Percentiles rank a stretch among this genome's conserved stretches.
Evolutionary conservation across 441 rosid genomes (phyloP).

Genomic region (Biscutella laevigata): DNA sequence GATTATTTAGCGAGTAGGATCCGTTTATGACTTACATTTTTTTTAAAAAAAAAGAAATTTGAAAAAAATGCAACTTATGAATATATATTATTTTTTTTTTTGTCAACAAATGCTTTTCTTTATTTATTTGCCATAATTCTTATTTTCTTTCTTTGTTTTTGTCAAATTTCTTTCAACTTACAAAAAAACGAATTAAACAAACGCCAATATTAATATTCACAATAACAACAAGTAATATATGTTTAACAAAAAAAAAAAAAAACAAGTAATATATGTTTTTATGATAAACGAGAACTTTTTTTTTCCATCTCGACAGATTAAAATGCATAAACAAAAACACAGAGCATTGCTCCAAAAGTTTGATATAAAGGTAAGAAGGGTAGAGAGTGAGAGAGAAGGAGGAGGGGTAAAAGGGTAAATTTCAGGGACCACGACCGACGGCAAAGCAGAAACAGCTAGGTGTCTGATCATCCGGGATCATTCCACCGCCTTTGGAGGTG

Average conservation of each 20-base stretch:
- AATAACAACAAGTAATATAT: not conserved
- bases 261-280: not conserved
- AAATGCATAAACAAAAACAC: not conserved
- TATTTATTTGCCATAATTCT: too few relatives aligned
- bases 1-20: too few relatives aligned
- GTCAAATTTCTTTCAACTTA: too few relatives aligned
- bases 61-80: too few relatives aligned
- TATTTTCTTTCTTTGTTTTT: too few relatives aligned
- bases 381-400: too few relatives aligned
- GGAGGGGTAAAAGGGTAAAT: not conserved
- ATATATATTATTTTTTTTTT: too few relatives aligned
- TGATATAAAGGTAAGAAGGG: not conserved
- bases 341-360: constrained; percentile 25
- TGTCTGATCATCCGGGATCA: constrained; percentile 76
- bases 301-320: constrained; percentile 5
- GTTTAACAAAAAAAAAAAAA: not conserved
- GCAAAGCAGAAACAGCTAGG: constrained; percentile 68
- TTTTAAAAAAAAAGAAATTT: too few relatives aligned
- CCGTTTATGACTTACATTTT: too few relatives aligned
- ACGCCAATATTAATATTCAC: not conserved
- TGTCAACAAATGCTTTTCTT: too few relatives aligned
- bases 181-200: not conserved
- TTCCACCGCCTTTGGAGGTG: constrained; percentile 92
- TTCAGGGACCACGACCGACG: constrained; percentile 66
- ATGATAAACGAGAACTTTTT: not conserved